Percentiles rank a stretch among this genome's conserved stretches.
Conservation (phyloP, 805 yeast species). For the Pichia deserticola region DNA sequence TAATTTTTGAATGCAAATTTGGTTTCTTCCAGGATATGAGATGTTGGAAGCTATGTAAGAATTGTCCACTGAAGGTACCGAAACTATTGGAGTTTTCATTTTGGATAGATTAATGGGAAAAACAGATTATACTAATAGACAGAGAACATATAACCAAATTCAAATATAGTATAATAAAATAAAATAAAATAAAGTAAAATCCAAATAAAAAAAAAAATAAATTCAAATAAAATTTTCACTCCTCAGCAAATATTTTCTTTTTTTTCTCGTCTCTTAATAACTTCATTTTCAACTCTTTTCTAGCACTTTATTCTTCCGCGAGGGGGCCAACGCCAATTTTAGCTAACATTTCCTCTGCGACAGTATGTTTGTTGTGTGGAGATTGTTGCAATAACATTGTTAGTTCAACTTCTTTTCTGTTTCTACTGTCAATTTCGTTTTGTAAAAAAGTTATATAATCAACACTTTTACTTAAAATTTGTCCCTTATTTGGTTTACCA, state of each 20-base stretch:
- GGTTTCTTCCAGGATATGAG: constrained; percentile 38
- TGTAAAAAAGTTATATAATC: constrained; percentile 65
- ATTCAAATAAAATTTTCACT: neutral
- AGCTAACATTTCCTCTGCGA: constrained; percentile 72
- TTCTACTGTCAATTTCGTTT: constrained; percentile 67
- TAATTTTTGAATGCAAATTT: constrained; percentile 12
- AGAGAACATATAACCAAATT: neutral
- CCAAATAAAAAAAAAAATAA: neutral
- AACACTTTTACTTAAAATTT: constrained; percentile 65
- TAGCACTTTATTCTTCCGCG: constrained; percentile 30
- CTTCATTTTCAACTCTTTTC: too few relatives aligned
- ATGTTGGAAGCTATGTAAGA: constrained; percentile 27
- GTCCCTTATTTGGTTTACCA: constrained; percentile 82
- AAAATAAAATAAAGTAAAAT: neutral
- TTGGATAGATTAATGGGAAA: neutral
- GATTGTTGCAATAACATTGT: constrained; percentile 34
- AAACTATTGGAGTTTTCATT: constrained; percentile 8
- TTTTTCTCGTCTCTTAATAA: too few relatives aligned
- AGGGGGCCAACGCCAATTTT: constrained; percentile 80
- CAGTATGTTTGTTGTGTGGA: constrained; percentile 40
- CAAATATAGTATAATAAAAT: too few relatives aligned
- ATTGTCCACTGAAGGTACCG: constrained; percentile 1
- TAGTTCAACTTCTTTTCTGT: constrained; percentile 71
- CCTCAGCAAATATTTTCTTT: neutral
- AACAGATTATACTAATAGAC: neutral